These are phyloP conservation scores for Lolium rigidum DNA, from an alignment of 176 grass and related monocot species.

Conservation along the genomic window DNA sequence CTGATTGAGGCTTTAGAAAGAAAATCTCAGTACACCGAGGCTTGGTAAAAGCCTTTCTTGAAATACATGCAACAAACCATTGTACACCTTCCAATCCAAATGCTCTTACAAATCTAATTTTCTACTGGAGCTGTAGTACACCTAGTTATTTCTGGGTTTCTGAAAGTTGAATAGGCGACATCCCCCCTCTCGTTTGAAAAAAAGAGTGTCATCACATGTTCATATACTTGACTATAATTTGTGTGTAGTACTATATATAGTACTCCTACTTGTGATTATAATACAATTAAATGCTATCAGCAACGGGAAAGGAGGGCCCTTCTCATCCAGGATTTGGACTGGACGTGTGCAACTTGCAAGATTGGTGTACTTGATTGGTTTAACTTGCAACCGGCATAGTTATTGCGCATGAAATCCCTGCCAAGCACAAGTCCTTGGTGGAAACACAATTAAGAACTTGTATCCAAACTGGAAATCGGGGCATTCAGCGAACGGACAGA, in stretches of 20 bases:
- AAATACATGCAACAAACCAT: neutral
- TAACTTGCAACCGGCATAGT: neutral
- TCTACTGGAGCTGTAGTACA: neutral
- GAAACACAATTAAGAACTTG: too few relatives aligned
- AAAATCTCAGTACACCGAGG: too few relatives aligned
- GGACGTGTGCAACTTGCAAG: neutral
- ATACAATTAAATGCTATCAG: neutral
- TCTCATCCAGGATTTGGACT: neutral
- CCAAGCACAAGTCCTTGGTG: too few relatives aligned
- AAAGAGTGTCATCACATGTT: neutral
- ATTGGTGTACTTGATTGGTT: neutral
- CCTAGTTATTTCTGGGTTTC: neutral
- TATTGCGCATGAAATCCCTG: neutral
- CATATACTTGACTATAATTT: neutral
- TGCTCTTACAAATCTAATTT: neutral
- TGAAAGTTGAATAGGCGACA: neutral
- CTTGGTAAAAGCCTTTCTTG: neutral
- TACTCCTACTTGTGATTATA: too few relatives aligned
- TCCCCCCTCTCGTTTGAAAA: neutral
- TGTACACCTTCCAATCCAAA: neutral
- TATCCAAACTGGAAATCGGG: too few relatives aligned
- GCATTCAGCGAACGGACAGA: neutral
- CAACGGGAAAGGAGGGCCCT: neutral
- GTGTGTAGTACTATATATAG: neutral
- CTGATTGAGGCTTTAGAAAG: too few relatives aligned